Evolutionary conservation across 306 rosid genomes (phyloP).

Genomic region (Mimosa bimucronata): DNA sequence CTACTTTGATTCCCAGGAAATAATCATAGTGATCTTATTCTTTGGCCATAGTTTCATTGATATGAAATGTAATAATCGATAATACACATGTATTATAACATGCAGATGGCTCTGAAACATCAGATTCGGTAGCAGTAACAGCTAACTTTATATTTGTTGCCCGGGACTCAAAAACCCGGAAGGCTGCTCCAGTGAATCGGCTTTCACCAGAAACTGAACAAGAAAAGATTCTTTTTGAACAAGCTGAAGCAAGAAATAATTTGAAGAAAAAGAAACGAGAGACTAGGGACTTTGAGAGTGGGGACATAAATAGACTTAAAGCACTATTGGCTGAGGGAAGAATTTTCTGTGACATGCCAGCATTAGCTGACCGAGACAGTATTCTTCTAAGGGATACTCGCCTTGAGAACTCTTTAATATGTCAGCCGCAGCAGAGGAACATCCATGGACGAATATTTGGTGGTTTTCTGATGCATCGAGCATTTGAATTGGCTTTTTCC

Average conservation of each 20-base stretch:
- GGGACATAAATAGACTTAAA: constrained; percentile 46
- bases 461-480: constrained; percentile 95
- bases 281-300: constrained; percentile 55
- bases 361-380: constrained; percentile 91
- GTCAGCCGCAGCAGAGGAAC: constrained; percentile 98
- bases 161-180: constrained; percentile 84
- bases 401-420: constrained; percentile 82
- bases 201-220: constrained; percentile 71
- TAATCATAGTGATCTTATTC: not conserved
- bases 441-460: constrained; percentile 96
- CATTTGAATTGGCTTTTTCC: constrained; percentile 92
- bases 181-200: constrained; percentile 90
- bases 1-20: not conserved
- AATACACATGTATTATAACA: not conserved
- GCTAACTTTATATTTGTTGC: constrained; percentile 98
- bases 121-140: constrained; percentile 67
- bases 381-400: constrained; percentile 83
- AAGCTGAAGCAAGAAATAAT: constrained; percentile 78
- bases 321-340: constrained; percentile 75
- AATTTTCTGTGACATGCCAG: constrained; percentile 88
- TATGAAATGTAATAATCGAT: not conserved
- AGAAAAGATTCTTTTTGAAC: constrained; percentile 68
- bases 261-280: constrained; percentile 68
- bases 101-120: constrained; percentile 46
- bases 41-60: not conserved